phyloP scores from a whole-genome alignment of 306 rosid species.

The Malus orientalis region DNA sequence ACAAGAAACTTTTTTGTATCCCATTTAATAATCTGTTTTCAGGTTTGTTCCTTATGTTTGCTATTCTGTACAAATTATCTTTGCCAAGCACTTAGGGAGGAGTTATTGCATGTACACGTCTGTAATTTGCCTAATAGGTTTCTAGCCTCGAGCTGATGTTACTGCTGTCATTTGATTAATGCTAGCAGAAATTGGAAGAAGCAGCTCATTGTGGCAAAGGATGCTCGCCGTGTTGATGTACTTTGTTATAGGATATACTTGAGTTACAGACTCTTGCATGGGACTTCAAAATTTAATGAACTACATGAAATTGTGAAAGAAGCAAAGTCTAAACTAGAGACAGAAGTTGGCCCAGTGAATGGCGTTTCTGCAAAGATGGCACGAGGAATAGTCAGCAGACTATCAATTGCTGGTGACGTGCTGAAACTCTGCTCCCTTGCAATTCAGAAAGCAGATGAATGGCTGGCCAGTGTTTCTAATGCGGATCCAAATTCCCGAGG shows the following conservation, averaged over 20 bases:
- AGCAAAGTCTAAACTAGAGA: slow-evolving; percentile 82
- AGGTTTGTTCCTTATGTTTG: background rate
- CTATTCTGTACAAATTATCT: background rate
- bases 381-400: slow-evolving; percentile 94
- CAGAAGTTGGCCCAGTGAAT: slow-evolving; percentile 80
- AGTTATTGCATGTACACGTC: slow-evolving; percentile 7
- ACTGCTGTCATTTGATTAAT: slow-evolving; percentile 19
- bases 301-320: slow-evolving; percentile 70
- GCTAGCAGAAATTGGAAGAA: slow-evolving; percentile 85
- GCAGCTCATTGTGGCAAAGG: slow-evolving; percentile 83
- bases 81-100: background rate
- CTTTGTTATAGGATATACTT: slow-evolving; percentile 86
- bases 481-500: slow-evolving; percentile 67
- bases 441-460: slow-evolving; percentile 72
- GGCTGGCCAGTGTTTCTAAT: slow-evolving; percentile 57
- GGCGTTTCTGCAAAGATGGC: slow-evolving; percentile 95
- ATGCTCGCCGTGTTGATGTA: slow-evolving; percentile 90
- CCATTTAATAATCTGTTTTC: background rate
- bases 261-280: slow-evolving; percentile 83
- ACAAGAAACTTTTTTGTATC: background rate
- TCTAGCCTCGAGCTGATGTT: slow-evolving; percentile 17
- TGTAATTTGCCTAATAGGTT: slow-evolving; percentile 3
- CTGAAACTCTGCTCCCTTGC: slow-evolving; percentile 87
- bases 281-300: slow-evolving; percentile 78
- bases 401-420: slow-evolving; percentile 80